Conservation (phyloP, 116 monocot species). For the Phalaenopsis hybrid region DNA sequence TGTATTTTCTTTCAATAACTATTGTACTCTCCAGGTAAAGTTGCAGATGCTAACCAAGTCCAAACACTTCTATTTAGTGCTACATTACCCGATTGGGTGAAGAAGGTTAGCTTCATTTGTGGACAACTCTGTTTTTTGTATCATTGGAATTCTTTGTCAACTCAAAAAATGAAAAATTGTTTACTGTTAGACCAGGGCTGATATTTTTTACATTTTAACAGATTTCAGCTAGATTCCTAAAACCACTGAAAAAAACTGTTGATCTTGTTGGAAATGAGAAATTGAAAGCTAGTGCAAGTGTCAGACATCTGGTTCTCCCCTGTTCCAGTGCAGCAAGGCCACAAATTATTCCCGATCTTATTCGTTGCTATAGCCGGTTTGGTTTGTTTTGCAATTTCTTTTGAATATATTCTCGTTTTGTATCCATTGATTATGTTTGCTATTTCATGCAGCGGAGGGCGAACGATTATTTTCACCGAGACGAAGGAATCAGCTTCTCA, state of each 20-base stretch:
- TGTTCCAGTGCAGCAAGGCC: slow-evolving; percentile 67
- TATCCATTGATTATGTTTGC: slow-evolving; percentile 2
- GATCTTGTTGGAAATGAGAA: slow-evolving; percentile 98
- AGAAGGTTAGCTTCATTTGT: slow-evolving; percentile 46
- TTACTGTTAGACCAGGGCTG: not conserved
- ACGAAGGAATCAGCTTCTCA: slow-evolving; percentile 87
- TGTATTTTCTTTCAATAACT: not conserved
- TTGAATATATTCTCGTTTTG: not conserved
- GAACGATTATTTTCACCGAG: slow-evolving; percentile 93
- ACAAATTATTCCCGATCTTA: slow-evolving; percentile 85
- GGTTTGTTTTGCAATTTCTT: slow-evolving; percentile 10
- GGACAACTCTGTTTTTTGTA: not conserved
- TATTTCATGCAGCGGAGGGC: slow-evolving; percentile 58
- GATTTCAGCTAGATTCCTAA: slow-evolving; percentile 70
- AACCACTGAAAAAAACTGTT: slow-evolving; percentile 57
- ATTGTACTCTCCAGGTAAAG: slow-evolving; percentile 47
- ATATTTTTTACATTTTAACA: slow-evolving; percentile 21
- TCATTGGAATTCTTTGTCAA: not conserved
- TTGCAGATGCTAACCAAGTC: slow-evolving; percentile 76
- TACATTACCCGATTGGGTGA: slow-evolving; percentile 86
- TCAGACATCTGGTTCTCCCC: slow-evolving; percentile 81
- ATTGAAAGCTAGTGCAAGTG: slow-evolving; percentile 88
- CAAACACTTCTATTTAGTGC: slow-evolving; percentile 98
- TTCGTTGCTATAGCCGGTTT: slow-evolving; percentile 82
- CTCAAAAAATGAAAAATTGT: not conserved